These are phyloP conservation scores for Trichoderma erinaceum DNA, from an alignment of 495 filamentous ascomycete genomes.

Conservation along the genomic window DNA sequence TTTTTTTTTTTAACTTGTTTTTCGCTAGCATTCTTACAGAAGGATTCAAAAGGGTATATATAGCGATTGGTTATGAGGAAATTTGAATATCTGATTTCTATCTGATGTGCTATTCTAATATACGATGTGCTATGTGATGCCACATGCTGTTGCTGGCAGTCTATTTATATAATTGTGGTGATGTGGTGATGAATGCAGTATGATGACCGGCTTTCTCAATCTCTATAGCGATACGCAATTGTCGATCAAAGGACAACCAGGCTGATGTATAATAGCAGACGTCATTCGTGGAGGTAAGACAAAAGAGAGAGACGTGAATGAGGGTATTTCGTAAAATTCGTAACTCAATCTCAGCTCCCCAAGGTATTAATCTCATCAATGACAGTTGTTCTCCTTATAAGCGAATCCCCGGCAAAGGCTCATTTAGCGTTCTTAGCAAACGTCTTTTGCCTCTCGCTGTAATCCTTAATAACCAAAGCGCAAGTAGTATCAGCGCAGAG, in stretches of 20 bases:
- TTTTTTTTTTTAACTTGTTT: neutral
- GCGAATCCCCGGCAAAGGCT: neutral
- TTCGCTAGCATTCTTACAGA: neutral
- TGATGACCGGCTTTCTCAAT: neutral
- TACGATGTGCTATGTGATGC: neutral
- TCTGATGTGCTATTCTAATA: neutral
- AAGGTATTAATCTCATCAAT: neutral
- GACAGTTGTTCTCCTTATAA: neutral
- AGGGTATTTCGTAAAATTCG: neutral
- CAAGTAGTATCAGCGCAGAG: slow-evolving; percentile 84
- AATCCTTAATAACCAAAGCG: slow-evolving; percentile 73
- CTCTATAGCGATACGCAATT: neutral
- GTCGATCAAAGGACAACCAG: neutral
- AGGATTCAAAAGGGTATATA: neutral
- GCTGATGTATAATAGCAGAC: neutral
- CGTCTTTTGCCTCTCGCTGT: slow-evolving; percentile 56
- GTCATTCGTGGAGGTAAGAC: neutral
- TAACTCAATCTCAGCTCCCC: neutral
- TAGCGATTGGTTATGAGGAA: neutral
- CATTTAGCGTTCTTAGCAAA: slow-evolving; percentile 32
- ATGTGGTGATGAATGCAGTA: neutral
- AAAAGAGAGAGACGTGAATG: neutral
- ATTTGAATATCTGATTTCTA: slow-evolving; percentile 3
- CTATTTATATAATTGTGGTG: neutral
- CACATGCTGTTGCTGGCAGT: neutral